phyloP scores from a whole-genome alignment of 495 filamentous ascomycete species.

The Penicillium goetzii region DNA sequence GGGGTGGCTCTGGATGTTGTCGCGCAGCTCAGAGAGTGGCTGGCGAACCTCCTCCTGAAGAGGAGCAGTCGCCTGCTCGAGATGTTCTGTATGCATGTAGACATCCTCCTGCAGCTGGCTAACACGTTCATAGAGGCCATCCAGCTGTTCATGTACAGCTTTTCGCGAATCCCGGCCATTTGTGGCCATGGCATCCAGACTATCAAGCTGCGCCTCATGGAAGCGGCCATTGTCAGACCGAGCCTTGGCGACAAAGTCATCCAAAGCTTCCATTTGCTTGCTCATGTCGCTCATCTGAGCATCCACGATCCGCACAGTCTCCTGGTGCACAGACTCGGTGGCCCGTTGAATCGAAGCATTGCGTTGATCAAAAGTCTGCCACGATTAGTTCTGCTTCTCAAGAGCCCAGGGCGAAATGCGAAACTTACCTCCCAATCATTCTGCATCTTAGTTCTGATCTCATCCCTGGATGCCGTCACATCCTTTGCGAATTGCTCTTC shows the following conservation, averaged over 20 bases:
- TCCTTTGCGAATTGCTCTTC: conserved; percentile 71
- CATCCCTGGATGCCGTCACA: conserved; percentile 71
- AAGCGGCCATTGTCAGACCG: conserved; percentile 78
- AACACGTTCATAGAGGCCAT: conserved; percentile 62
- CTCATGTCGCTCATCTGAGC: conserved; percentile 86
- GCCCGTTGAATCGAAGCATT: conserved; percentile 77
- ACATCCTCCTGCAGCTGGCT: conserved; percentile 67
- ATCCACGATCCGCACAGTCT: conserved; percentile 87
- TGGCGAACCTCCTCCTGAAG: conserved; percentile 63
- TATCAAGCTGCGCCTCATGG: conserved; percentile 65
- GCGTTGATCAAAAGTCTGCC: conserved; percentile 73
- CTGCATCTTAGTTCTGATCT: conserved; percentile 77
- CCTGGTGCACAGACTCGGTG: conserved; percentile 86
- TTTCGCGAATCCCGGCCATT: conserved; percentile 72
- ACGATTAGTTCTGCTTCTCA: conserved; percentile 32
- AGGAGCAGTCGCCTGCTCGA: conserved; percentile 60
- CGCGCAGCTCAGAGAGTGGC: conserved; percentile 70
- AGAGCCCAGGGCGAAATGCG: background rate
- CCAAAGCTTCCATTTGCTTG: conserved; percentile 82
- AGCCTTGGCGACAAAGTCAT: conserved; percentile 86
- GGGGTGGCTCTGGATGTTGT: conserved; percentile 59
- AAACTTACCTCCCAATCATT: conserved; percentile 80
- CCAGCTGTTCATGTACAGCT: conserved; percentile 67
- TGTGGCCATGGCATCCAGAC: conserved; percentile 60
- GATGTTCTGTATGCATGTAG: conserved; percentile 50